Evolutionary conservation across 441 rosid species (phyloP).

Genomic region (Populus hybrid): DNA sequence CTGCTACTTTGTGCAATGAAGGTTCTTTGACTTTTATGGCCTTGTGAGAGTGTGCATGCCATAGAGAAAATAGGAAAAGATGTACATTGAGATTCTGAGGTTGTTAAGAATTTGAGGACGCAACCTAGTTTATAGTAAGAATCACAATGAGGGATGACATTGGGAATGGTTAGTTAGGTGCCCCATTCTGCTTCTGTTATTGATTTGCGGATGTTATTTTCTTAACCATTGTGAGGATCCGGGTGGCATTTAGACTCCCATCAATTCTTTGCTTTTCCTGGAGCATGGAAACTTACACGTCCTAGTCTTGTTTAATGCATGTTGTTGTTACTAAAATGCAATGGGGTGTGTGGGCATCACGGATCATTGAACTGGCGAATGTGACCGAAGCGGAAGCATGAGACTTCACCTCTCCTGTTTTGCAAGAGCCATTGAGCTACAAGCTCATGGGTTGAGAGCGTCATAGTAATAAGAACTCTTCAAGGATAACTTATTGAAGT

Average conservation of each 20-base stretch:
- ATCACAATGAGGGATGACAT: background rate
- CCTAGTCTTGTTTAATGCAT: background rate
- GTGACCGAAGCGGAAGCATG: too few species aligned
- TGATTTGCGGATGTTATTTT: background rate
- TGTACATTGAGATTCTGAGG: background rate
- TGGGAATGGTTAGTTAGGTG: background rate
- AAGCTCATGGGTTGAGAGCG: background rate
- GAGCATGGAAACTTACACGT: background rate
- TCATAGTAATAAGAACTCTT: background rate
- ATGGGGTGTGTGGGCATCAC: background rate
- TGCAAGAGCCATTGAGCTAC: background rate
- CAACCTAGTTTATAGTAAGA: background rate
- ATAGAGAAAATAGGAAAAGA: background rate
- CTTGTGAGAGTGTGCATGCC: background rate
- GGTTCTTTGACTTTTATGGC: background rate
- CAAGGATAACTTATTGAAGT: background rate
- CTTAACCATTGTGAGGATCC: background rate
- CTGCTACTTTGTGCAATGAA: background rate
- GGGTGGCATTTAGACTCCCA: background rate
- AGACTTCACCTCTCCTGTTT: background rate
- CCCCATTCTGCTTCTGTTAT: background rate
- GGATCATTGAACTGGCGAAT: too few species aligned
- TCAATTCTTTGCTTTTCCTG: background rate
- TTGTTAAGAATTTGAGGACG: background rate
- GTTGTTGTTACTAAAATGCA: background rate